Evolutionary conservation across 164 flowering plant genomes (phyloP).

Genomic region (Tetrastigma voinierianum): DNA sequence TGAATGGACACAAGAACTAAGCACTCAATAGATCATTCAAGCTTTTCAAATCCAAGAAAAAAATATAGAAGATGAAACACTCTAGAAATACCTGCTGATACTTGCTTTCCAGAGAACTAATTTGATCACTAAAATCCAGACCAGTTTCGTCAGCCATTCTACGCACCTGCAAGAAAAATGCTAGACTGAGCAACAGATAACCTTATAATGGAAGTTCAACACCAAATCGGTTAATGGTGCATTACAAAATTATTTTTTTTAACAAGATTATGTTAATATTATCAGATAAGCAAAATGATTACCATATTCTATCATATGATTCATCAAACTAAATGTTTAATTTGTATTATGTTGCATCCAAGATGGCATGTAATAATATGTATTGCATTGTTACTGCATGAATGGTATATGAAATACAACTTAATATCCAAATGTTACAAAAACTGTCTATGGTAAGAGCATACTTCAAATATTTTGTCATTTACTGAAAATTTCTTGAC

Average conservation of each 20-base stretch:
- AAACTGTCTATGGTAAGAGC: too few relatives aligned
- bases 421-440: too few relatives aligned
- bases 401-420: not conserved
- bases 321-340: not conserved
- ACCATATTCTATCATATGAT: not conserved
- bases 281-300: not conserved
- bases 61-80: not conserved
- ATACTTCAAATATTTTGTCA: too few relatives aligned
- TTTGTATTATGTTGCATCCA: not conserved
- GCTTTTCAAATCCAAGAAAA: too few relatives aligned
- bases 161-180: constrained; percentile 18
- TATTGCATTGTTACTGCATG: not conserved
- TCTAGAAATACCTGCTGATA: constrained; percentile 24
- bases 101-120: constrained; percentile 28
- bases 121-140: constrained; percentile 34
- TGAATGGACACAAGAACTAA: too few relatives aligned
- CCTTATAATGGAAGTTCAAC: not conserved
- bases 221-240: not conserved
- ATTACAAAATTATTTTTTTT: too few relatives aligned
- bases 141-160: constrained; percentile 39
- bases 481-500: too few relatives aligned
- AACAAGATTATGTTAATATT: too few relatives aligned
- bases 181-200: not conserved
- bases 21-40: too few relatives aligned
- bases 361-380: not conserved